Evolutionary conservation across 1,284 basidiomycete species (phyloP).

Genomic region (Rhodotorula sp.): DNA sequence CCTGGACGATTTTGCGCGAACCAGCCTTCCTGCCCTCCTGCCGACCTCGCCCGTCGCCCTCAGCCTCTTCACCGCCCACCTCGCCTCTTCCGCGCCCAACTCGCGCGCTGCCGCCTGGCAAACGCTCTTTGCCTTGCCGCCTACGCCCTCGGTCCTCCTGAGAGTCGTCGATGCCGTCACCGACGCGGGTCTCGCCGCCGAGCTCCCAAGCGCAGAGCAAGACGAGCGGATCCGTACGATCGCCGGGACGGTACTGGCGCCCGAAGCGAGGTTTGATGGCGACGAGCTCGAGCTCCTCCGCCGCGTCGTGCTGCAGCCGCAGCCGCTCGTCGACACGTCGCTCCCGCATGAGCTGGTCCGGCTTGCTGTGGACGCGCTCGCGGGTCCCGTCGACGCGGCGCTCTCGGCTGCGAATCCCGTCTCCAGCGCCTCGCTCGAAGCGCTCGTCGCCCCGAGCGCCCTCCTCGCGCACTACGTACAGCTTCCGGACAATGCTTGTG

Average conservation of each 20-base stretch:
- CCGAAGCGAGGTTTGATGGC: background rate
- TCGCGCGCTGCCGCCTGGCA: slow-evolving; percentile 24
- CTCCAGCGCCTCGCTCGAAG: slow-evolving; percentile 1
- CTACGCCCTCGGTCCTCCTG: slow-evolving; percentile 15
- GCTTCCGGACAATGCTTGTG: background rate
- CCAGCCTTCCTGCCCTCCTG: slow-evolving; percentile 19
- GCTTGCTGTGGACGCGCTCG: slow-evolving; percentile 13
- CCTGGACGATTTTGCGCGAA: slow-evolving; percentile 20
- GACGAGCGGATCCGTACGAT: slow-evolving; percentile 29
- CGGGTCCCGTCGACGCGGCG: background rate
- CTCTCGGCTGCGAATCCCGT: background rate
- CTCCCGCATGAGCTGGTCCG: background rate
- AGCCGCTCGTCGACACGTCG: slow-evolving; percentile 10
- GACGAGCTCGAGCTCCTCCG: slow-evolving; percentile 30
- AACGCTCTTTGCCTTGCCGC: slow-evolving; percentile 19
- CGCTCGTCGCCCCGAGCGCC: slow-evolving; percentile 5
- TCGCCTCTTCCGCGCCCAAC: slow-evolving; percentile 4
- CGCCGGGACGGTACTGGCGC: slow-evolving; percentile 16
- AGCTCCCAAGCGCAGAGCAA: slow-evolving; percentile 22
- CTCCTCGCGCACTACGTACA: slow-evolving; percentile 21
- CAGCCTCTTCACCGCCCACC: slow-evolving; percentile 15
- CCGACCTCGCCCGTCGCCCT: slow-evolving; percentile 8
- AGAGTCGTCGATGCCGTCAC: slow-evolving; percentile 21
- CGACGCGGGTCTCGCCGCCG: background rate
- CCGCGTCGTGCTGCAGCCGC: slow-evolving; percentile 20